A percentile compares a stretch with the other conserved stretches of the same genome.
Evolutionary conservation across 2,329 filamentous ascomycete species (phyloP).

Genomic region (Harringtonia lauricola): DNA sequence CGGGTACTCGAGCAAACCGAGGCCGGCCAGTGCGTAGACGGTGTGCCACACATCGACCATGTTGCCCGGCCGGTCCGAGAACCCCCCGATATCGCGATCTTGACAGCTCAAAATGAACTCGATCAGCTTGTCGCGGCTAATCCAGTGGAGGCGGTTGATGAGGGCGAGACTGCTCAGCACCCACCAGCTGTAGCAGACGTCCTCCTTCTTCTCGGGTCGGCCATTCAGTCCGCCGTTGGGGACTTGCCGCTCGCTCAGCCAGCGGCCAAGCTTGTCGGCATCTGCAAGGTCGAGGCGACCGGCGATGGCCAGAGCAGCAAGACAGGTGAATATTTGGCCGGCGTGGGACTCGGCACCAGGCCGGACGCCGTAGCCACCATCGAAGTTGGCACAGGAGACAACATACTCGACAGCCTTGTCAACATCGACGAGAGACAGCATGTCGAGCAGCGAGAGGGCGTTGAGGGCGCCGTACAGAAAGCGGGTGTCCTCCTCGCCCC

Average conservation of each 20-base stretch:
- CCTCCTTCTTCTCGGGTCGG: conserved; percentile 86
- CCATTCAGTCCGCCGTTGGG: conserved; percentile 85
- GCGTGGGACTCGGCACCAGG: conserved; percentile 92
- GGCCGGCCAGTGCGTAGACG: conserved; percentile 73
- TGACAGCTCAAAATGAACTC: conserved; percentile 81
- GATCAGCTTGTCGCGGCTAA: conserved; percentile 70
- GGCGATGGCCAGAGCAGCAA: conserved; percentile 77
- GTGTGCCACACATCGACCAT: conserved; percentile 99
- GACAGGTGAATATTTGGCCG: conserved; percentile 90
- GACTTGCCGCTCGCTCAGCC: conserved; percentile 89
- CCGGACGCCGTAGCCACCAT: conserved; percentile 82
- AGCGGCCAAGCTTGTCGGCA: conserved; percentile 69
- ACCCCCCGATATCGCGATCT: conserved; percentile 71
- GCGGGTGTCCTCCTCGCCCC: conserved; percentile 91
- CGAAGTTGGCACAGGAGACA: conserved; percentile 77
- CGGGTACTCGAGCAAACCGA: conserved; percentile 72
- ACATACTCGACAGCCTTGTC: conserved; percentile 71
- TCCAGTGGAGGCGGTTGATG: conserved; percentile 83
- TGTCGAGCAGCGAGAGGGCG: conserved; percentile 70
- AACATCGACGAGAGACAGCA: conserved; percentile 65
- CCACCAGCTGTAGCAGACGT: conserved; percentile 99
- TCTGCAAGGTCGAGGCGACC: conserved; percentile 73
- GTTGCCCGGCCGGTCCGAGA: conserved; percentile 83
- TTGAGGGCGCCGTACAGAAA: conserved; percentile 90
- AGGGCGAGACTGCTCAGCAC: conserved; percentile 86